A percentile compares a stretch with the other conserved stretches of the same genome.
phyloP scores from a whole-genome alignment of 495 filamentous ascomycete species.

The Neurospora sublineolata region DNA sequence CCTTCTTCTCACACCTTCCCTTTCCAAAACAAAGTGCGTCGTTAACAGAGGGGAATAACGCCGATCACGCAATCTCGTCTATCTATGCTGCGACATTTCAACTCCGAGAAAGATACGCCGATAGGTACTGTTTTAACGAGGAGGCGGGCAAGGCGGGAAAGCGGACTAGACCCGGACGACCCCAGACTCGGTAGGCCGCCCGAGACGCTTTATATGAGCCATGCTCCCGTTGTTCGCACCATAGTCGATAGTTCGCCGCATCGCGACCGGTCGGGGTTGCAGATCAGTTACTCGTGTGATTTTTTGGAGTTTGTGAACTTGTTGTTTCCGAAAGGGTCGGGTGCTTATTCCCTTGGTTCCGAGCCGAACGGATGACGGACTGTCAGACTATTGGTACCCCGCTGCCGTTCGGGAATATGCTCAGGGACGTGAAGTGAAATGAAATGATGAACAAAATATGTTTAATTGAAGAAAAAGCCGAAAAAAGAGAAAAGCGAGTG shows the following conservation, averaged over 20 bases:
- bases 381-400: no score
- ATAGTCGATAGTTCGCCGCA: neutral
- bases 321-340: neutral
- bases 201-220: neutral
- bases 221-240: neutral
- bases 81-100: neutral
- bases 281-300: no score
- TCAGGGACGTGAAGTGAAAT: no score
- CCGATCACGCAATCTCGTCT: neutral
- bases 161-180: neutral
- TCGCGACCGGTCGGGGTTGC: neutral
- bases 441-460: no score
- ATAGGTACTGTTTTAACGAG: neutral
- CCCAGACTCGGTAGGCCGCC: neutral
- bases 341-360: neutral
- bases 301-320: neutral
- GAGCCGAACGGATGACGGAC: neutral
- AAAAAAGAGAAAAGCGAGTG: no score
- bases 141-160: neutral
- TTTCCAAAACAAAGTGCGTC: no score
- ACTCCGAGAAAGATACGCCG: neutral
- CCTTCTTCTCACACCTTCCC: neutral
- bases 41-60: neutral
- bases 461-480: no score
- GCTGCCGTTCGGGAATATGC: no score